Evolutionary conservation across 139 green algal genomes (phyloP).

Genomic region (Chlorella sp.): DNA sequence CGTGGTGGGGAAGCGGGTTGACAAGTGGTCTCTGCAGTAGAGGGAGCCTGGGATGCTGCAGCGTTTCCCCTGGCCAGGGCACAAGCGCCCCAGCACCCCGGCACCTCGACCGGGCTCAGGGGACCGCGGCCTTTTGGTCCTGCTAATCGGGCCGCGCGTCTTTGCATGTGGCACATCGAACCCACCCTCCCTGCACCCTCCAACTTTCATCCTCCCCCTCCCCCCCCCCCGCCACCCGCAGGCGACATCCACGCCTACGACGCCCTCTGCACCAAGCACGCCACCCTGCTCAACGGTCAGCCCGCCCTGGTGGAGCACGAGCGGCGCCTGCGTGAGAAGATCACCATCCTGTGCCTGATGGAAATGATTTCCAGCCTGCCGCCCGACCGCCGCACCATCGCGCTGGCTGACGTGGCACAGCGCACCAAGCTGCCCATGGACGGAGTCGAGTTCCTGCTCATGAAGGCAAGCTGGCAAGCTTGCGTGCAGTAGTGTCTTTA

Average conservation of each 20-base stretch:
- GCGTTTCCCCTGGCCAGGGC: too few species aligned
- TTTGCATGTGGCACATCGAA: background rate
- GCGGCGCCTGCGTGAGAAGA: constrained; percentile 92
- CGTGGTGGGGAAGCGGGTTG: too few species aligned
- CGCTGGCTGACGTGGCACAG: constrained; percentile 70
- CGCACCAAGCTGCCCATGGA: constrained; percentile 91
- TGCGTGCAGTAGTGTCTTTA: too few species aligned
- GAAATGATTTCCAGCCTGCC: constrained; percentile 67
- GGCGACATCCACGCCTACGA: constrained; percentile 95
- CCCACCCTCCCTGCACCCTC: background rate
- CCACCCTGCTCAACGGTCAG: constrained; percentile 83
- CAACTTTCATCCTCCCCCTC: background rate
- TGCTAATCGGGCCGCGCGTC: too few species aligned
- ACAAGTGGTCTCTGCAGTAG: too few species aligned
- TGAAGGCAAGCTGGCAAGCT: constrained; percentile 80
- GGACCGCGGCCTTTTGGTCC: too few species aligned
- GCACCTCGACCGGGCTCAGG: too few species aligned
- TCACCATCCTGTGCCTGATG: constrained; percentile 88
- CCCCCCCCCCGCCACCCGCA: background rate
- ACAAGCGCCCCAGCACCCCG: too few species aligned
- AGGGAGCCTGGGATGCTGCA: too few species aligned
- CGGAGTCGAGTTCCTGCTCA: constrained; percentile 97
- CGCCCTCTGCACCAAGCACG: constrained; percentile 82
- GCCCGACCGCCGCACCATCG: constrained; percentile 82
- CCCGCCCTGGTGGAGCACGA: constrained; percentile 93